These are phyloP conservation scores for Cryphonectria nitschkei DNA, from an alignment of 2,329 filamentous ascomycete genomes.

Conservation along the genomic window DNA sequence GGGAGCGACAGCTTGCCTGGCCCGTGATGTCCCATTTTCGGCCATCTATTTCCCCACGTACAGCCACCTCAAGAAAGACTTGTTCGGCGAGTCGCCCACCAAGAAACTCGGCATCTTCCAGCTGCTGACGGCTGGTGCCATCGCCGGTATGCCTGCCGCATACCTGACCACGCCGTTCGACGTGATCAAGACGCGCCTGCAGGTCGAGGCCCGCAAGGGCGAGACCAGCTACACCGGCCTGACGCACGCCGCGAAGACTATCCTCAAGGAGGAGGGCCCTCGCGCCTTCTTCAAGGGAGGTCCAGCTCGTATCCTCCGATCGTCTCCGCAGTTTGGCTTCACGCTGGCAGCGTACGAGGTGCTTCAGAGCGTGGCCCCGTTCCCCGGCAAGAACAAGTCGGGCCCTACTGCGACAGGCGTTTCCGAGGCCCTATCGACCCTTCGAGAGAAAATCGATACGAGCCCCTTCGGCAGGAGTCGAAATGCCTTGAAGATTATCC, in stretches of 20 bases:
- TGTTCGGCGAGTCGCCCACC: constrained; percentile 85
- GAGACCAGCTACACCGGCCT: constrained; percentile 87
- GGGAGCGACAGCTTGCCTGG: constrained; percentile 89
- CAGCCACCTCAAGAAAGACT: constrained; percentile 88
- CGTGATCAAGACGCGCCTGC: constrained; percentile 97
- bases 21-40: constrained; percentile 96
- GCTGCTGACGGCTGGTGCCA: constrained; percentile 91
- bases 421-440: constrained; percentile 64
- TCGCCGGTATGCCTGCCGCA: constrained; percentile 87
- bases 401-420: constrained; percentile 60
- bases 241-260: constrained; percentile 80
- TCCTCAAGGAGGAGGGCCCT: constrained; percentile 91
- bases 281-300: constrained; percentile 98
- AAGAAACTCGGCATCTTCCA: constrained; percentile 91
- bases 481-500: constrained; percentile 93
- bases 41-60: constrained; percentile 99
- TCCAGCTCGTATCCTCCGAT: constrained; percentile 90
- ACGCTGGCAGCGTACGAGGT: constrained; percentile 95
- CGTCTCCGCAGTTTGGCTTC: constrained; percentile 96
- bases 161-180: constrained; percentile 98
- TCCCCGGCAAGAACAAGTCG: constrained; percentile 66
- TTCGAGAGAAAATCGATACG: constrained; percentile 62
- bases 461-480: constrained; percentile 67
- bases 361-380: constrained; percentile 78
- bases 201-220: constrained; percentile 96